Conservation (phyloP, 23 red algal genomes). For the Cyanidiococcus yangmingshanensis region DNA sequence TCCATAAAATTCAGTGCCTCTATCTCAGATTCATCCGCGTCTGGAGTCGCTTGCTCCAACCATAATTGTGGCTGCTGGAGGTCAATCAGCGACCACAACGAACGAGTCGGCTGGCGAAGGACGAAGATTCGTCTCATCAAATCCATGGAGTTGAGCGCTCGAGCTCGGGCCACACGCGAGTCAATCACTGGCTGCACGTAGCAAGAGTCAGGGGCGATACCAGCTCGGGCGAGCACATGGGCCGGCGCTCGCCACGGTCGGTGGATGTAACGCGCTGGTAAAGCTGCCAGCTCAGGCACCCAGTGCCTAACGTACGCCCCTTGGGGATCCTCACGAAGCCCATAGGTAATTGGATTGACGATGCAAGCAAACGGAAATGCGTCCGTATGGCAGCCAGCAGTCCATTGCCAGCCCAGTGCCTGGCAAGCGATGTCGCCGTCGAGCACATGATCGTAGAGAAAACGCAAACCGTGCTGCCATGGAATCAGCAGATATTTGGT, state of each 20-base stretch:
- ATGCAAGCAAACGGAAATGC: slow-evolving; percentile 61
- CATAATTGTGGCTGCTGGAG: neutral
- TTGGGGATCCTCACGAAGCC: slow-evolving; percentile 10
- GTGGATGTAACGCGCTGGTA: slow-evolving; percentile 24
- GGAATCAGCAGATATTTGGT: slow-evolving; percentile 85
- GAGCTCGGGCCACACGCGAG: neutral
- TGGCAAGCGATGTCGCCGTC: slow-evolving; percentile 75
- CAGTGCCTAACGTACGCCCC: slow-evolving; percentile 21
- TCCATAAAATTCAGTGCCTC: neutral
- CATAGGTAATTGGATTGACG: slow-evolving; percentile 52
- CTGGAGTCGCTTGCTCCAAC: neutral
- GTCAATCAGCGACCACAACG: slow-evolving; percentile 5
- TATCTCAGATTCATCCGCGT: neutral
- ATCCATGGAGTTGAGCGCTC: slow-evolving; percentile 16
- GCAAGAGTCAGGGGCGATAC: neutral
- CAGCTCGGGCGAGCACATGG: neutral
- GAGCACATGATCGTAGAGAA: slow-evolving; percentile 58
- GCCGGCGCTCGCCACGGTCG: slow-evolving; percentile 17
- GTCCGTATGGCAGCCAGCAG: slow-evolving; percentile 78
- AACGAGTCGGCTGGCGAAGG: neutral
- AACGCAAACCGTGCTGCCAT: slow-evolving; percentile 70
- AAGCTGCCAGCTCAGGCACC: slow-evolving; percentile 9
- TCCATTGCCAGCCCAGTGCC: slow-evolving; percentile 92
- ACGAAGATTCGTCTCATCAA: slow-evolving; percentile 5
- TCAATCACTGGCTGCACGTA: slow-evolving; percentile 27